Base-by-base conservation (phyloP, 345 rosid species). In the Acer saccharum region DNA sequence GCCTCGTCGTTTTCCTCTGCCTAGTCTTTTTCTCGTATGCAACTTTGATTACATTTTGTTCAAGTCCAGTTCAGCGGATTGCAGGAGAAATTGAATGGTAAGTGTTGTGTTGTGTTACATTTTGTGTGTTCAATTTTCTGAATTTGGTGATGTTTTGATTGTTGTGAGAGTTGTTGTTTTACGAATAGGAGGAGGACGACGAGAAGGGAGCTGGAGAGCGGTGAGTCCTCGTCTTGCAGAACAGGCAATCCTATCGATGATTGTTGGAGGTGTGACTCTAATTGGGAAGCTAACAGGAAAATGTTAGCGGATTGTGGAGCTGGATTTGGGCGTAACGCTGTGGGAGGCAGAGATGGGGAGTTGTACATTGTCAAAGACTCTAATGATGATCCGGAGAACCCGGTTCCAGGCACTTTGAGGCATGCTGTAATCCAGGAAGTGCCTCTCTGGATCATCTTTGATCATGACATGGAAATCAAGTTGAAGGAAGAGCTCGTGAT, bases 361-460 rank as follows among this genome's bases (percentile, higher is more conserved):
- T 32, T 82, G 58, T 91, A 91, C 65, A 68, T 81, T 0, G 92
- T 91, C 1, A 86, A 79, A 1, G 74, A 83, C 52, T 68, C 90
- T 3, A 54, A 80, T 2, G 86, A 88, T 14, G 81, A 87, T 27
- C 82, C 90, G 0, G 71, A 61, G 48, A 63, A 79, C 76, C 93
- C 93, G 0, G 58, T 69, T 35, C 88, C 79, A 0, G 93, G 93
- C 57, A 89, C 93, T 23, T 79, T 91, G 21, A 81, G 92, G 57
- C 76, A 91, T 65, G 95, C 87, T 13, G 93, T 68, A 13, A 73
- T 85, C 77, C 89, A 75, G 72, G 86, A 83, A 11, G 88, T 86
- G 60, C 93, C 95, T 70, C 83, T 88, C 60, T 91, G 95, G 93
- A 90, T 91, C 77, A 84, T 90, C 27, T 91, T 91, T 66, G 84